phyloP scores from a whole-genome alignment of 768 basidiomycete species.

The Chalciporus piperatus region DNA sequence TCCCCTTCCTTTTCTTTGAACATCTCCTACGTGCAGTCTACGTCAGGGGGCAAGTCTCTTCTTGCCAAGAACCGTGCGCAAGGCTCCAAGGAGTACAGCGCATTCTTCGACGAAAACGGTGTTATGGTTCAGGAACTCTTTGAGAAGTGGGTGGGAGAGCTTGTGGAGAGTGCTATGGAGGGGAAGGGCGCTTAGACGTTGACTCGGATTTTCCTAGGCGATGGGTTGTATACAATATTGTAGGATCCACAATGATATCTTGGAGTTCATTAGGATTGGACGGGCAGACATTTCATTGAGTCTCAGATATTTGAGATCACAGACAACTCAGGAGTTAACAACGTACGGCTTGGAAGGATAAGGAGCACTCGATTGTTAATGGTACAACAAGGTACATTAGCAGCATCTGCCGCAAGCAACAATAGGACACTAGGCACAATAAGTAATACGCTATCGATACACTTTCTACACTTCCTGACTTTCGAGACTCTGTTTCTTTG shows the following conservation, averaged over 20 bases:
- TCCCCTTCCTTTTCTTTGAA: slow-evolving; percentile 69
- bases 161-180: slow-evolving; percentile 73
- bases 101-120: slow-evolving; percentile 81
- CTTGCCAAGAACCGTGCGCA: slow-evolving; percentile 66
- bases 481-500: slow-evolving; percentile 32
- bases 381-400: slow-evolving; percentile 14
- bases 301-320: no score
- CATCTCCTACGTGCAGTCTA: slow-evolving; percentile 71
- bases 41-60: slow-evolving; percentile 83
- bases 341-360: no score
- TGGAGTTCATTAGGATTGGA: neutral
- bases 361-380: neutral
- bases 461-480: slow-evolving; percentile 30
- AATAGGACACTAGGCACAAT: neutral
- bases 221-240: slow-evolving; percentile 21
- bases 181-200: slow-evolving; percentile 47
- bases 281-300: no score
- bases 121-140: slow-evolving; percentile 73
- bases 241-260: slow-evolving; percentile 30
- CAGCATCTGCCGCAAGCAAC: neutral
- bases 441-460: slow-evolving; percentile 1
- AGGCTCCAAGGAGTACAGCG: slow-evolving; percentile 56
- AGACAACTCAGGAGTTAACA: no score
- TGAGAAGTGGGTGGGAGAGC: slow-evolving; percentile 72
- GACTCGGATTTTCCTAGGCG: slow-evolving; percentile 3